phyloP scores from a whole-genome alignment of 2,329 filamentous ascomycete genomes.

The Neofusicoccum cordaticola region DNA sequence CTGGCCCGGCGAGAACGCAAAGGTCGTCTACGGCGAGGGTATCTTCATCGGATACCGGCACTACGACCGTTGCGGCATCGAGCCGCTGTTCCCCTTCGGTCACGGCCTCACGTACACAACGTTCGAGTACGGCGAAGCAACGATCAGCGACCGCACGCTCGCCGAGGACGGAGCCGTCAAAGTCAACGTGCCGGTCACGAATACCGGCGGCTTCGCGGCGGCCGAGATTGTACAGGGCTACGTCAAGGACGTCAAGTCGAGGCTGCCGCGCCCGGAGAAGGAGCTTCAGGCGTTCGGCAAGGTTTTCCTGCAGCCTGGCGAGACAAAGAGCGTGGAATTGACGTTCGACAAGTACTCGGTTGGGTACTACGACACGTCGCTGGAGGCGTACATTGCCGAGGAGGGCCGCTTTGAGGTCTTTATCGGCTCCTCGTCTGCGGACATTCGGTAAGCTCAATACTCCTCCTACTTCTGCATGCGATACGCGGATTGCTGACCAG shows the following conservation, averaged over 20 bases:
- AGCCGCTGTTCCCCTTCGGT: slow-evolving; percentile 71
- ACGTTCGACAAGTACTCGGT: slow-evolving; percentile 47
- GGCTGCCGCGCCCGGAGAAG: slow-evolving; percentile 65
- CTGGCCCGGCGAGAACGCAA: slow-evolving; percentile 68
- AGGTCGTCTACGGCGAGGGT: slow-evolving; percentile 69
- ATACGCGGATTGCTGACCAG: neutral
- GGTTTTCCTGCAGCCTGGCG: slow-evolving; percentile 35
- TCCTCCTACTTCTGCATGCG: neutral
- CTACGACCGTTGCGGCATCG: slow-evolving; percentile 55
- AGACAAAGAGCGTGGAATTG: slow-evolving; percentile 34
- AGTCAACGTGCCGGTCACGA: slow-evolving; percentile 51
- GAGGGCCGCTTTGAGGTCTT: slow-evolving; percentile 61
- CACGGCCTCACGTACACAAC: slow-evolving; percentile 75
- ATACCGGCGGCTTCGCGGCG: slow-evolving; percentile 57
- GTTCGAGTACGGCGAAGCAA: slow-evolving; percentile 58
- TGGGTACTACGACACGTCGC: slow-evolving; percentile 61
- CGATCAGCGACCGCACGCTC: slow-evolving; percentile 4
- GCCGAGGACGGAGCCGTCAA: slow-evolving; percentile 34
- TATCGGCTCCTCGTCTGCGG: slow-evolving; percentile 60
- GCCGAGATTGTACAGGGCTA: slow-evolving; percentile 68
- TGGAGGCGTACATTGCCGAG: slow-evolving; percentile 63
- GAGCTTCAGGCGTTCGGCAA: slow-evolving; percentile 66
- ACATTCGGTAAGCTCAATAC: slow-evolving; percentile 55
- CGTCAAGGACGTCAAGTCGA: slow-evolving; percentile 60
- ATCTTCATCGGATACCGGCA: slow-evolving; percentile 71